Base-by-base conservation (phyloP, 495 filamentous ascomycete genomes). In the Lophiostoma macrostomum region DNA sequence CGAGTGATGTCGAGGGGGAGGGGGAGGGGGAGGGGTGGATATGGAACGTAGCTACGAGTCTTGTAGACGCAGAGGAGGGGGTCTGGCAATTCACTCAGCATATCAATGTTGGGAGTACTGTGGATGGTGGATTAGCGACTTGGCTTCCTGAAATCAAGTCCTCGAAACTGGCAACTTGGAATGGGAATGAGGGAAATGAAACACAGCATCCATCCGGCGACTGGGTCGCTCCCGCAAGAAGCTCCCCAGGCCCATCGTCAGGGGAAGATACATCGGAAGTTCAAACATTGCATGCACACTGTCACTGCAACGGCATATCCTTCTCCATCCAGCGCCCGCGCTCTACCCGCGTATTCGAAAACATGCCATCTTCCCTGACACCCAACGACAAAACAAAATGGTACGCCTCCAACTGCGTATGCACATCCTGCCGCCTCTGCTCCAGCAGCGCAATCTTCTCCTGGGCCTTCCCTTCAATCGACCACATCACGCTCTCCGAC, bases 391-490 rank as follows among this genome's bases (percentile, higher is more conserved):
- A 42, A 16, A 80, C 60, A 41, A 82, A 44, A 61, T 81, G 36
- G 66, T 77, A 14, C 77, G 58, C 52, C 27, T 22, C 30, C 14
- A 35, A 16, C 29, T 76, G 12, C 76, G 69, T 53, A 46, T 88
- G 85, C 64, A 68, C 65, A 3, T 77, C 77, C 4, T 90, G 85
- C 67, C 79, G 84, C 24, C 65, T 81, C 10, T 66, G 68, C 8
- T 77, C 78, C 6, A 84, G 84, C 4, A 82, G 80, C 40, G 82
- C 85, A 34, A 77, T 85, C 40, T 77, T 85, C 51, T 63, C 76
- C 4, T 90, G 86, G 84, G 73, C 78, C 0, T 88, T 87, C 53
- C 67, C 85, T 12, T 80, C 82, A 2, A 75, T 73, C 45, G 67
- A 69, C 7, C 83, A 84, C 53, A 79, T 88, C 51, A 67, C 70